phyloP scores from a whole-genome alignment of 78 protist species.

The Abeoforma whisleri region DNA sequence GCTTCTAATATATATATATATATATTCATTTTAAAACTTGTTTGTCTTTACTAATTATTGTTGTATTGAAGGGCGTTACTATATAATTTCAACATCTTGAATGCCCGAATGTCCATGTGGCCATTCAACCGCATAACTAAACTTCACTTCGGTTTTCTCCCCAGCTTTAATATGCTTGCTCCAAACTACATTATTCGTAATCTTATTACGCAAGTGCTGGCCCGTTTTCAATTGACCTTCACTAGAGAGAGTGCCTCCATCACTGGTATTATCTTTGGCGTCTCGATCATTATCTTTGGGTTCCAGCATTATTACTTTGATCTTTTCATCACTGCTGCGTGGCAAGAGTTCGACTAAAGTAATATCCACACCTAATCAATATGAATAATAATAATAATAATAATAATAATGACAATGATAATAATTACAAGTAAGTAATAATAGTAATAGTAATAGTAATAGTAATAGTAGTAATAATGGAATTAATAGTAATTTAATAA shows the following conservation, averaged over 20 bases:
- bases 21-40: too few species aligned
- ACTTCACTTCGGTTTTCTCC: neutral
- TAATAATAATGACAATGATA: too few species aligned
- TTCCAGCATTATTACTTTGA: neutral
- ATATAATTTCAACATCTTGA: too few species aligned
- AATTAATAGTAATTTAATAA: too few species aligned
- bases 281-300: neutral
- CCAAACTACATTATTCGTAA: neutral
- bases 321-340: neutral
- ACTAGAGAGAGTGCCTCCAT: neutral
- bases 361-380: neutral
- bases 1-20: too few species aligned
- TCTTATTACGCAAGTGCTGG: neutral
- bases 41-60: too few species aligned
- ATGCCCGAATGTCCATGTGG: too few species aligned
- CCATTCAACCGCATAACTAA: neutral
- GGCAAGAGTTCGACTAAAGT: neutral
- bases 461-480: too few species aligned
- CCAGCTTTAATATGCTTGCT: neutral
- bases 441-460: too few species aligned
- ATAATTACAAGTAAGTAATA: too few species aligned
- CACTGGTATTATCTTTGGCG: neutral
- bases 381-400: too few species aligned
- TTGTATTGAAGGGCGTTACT: too few species aligned
- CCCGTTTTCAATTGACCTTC: neutral